Base-by-base conservation (phyloP, 73 alveolate genomes). In the Symbiodinium pilosum region DNA sequence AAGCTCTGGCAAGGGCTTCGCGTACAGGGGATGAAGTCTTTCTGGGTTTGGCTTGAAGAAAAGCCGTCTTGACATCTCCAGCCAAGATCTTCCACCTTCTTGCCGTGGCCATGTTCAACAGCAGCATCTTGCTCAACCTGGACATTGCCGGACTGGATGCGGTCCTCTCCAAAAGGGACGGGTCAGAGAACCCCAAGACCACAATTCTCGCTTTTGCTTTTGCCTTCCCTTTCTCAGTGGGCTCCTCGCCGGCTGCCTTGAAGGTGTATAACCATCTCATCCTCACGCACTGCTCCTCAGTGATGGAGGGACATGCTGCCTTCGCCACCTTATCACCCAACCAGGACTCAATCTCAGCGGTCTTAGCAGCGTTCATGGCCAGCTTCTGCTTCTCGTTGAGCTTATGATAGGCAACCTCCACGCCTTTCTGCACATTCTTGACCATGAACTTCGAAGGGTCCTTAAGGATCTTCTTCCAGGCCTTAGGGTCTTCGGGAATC, bases 351-450 rank as follows among this genome's bases (percentile, higher is more conserved):
- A 88, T 43, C 34, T 88, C 95, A 20, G 75, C 43, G 0, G 16
- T 28, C 43, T 47, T 88, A 24, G 95, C 95, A 3, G n/a, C 59
- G 1, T 30, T 54, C 95, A 88, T 88, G 11, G 95, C 95, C 32
- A 1, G 8, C 8, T 14, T 20, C 73, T 88, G 95, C 0, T 9
- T 51, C 1, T 30, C 39, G 34, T 64, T 39, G 36, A 88, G 73
- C 41, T 88, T 88, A 2, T 64, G 73, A 54, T 56, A 64, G 8
- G 95, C 43, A 0, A 88, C 75, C 47, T 88, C 95, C 26, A 56
- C 95, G 0, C 95, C 95, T 12, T 88, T 88, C 14, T 38, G 83
- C 2, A 88, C 87, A 3, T 34, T 34, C n/a, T 88, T 88, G 4
- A 75, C 85, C 20, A 84, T 21, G 12, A 47, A 88, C 28, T 54